These are phyloP conservation scores for Apophysomyces trapeziformis DNA, from an alignment of 371 early-diverging fungal species.

Conservation along the genomic window DNA sequence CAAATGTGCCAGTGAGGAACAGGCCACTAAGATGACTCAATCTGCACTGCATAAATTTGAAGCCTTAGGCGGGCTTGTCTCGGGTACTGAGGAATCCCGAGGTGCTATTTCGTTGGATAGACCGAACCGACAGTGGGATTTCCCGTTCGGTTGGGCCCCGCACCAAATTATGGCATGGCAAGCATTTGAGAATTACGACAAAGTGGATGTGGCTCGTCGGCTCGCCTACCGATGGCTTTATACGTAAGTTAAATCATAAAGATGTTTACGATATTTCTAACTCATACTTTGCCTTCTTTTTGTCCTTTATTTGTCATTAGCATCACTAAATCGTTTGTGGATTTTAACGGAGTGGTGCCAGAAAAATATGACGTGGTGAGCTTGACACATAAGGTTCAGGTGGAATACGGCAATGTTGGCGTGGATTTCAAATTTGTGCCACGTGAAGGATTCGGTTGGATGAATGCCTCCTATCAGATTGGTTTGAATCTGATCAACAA, in stretches of 20 bases:
- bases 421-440: constrained; percentile 93
- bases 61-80: constrained; percentile 86
- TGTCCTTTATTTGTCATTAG: constrained; percentile 23
- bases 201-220: constrained; percentile 74
- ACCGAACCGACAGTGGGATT: constrained; percentile 97
- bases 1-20: constrained; percentile 64
- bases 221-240: constrained; percentile 95
- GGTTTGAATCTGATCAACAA: constrained; percentile 80
- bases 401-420: constrained; percentile 97
- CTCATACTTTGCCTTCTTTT: constrained; percentile 5
- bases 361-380: constrained; percentile 96
- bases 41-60: constrained; percentile 74
- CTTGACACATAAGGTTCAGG: constrained; percentile 89
- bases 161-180: constrained; percentile 97
- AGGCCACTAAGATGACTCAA: constrained; percentile 65
- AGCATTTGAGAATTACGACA: constrained; percentile 87
- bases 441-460: constrained; percentile 98
- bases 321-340: constrained; percentile 93
- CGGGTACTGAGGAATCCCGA: constrained; percentile 87
- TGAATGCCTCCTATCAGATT: constrained; percentile 93
- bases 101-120: constrained; percentile 77
- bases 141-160: constrained; percentile 97
- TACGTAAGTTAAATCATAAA: constrained; percentile 55
- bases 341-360: constrained; percentile 97
- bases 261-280: not conserved